Conservation (phyloP, 495 filamentous ascomycete species). For the Haplographium delicatum region DNA sequence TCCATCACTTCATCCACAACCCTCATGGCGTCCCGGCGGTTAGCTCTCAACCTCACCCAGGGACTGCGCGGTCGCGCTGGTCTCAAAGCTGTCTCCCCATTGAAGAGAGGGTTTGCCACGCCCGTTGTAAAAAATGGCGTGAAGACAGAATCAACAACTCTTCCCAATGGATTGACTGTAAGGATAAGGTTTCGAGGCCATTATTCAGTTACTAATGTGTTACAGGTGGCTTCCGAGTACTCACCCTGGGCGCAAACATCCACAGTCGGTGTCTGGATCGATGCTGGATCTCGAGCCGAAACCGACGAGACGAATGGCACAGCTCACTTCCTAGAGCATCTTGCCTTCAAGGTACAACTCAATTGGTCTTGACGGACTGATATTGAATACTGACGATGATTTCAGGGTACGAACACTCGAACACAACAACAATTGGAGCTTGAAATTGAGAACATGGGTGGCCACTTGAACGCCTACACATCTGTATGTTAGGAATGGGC, state of each 20-base stretch:
- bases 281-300: constrained; percentile 96
- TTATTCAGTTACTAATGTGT: constrained; percentile 13
- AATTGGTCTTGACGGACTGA: constrained; percentile 7
- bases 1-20: constrained; percentile 19
- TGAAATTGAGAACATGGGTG: constrained; percentile 99
- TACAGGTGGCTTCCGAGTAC: constrained; percentile 92
- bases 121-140: constrained; percentile 61
- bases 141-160: constrained; percentile 89
- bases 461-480: constrained; percentile 98
- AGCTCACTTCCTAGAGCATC: constrained; percentile 98
- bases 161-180: constrained; percentile 97
- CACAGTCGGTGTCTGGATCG: constrained; percentile 98
- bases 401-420: constrained; percentile 79
- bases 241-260: constrained; percentile 98
- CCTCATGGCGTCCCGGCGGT: constrained; percentile 89
- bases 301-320: constrained; percentile 98
- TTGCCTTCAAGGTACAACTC: constrained; percentile 89
- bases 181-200: constrained; percentile 25
- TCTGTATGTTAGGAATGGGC: constrained; percentile 61
- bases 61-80: constrained; percentile 77
- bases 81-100: constrained; percentile 57
- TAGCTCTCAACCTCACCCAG: constrained; percentile 83
- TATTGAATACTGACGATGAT: constrained; percentile 20
- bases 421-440: constrained; percentile 95
- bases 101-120: constrained; percentile 80